These are phyloP conservation scores for Candida gorgasii DNA, from an alignment of 805 yeast genomes.

Conservation along the genomic window DNA sequence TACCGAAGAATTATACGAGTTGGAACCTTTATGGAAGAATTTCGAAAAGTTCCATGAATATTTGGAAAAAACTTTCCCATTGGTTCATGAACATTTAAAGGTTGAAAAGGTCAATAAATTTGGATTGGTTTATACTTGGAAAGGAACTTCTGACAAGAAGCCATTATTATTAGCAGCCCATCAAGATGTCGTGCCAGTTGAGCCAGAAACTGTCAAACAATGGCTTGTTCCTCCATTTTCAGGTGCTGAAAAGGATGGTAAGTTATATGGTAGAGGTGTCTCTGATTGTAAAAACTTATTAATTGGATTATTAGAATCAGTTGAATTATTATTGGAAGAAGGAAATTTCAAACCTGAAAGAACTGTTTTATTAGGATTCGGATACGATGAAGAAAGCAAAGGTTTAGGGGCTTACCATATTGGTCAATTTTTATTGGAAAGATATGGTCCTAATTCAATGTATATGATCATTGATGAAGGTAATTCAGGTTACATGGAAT, in stretches of 20 bases:
- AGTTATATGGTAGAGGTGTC: conserved; percentile 37
- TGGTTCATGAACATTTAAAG: conserved; percentile 32
- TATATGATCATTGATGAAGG: conserved; percentile 50
- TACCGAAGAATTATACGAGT: conserved; percentile 25
- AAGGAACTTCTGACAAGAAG: conserved; percentile 32
- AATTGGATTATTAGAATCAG: conserved; percentile 41
- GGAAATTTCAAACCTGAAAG: conserved; percentile 40
- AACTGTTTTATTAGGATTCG: conserved; percentile 48
- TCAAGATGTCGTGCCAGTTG: conserved; percentile 45
- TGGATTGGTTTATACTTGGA: conserved; percentile 40
- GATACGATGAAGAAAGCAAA: conserved; percentile 51
- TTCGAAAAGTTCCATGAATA: conserved; percentile 30
- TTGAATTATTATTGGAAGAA: conserved; percentile 34
- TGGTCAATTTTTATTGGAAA: conserved; percentile 30
- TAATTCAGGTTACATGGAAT: conserved; percentile 19
- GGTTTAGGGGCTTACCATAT: conserved; percentile 44
- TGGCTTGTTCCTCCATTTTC: conserved; percentile 42
- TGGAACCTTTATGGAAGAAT: conserved; percentile 28
- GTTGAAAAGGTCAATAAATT: conserved; percentile 36
- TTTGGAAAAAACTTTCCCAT: conserved; percentile 34
- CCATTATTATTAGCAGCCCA: conserved; percentile 43
- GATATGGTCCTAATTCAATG: conserved; percentile 45
- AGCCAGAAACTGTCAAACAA: conserved; percentile 34
- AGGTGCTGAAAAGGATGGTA: conserved; percentile 34
- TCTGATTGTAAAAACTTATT: conserved; percentile 44